phyloP scores from a whole-genome alignment of 306 rosid species.

The Rosa persica region DNA sequence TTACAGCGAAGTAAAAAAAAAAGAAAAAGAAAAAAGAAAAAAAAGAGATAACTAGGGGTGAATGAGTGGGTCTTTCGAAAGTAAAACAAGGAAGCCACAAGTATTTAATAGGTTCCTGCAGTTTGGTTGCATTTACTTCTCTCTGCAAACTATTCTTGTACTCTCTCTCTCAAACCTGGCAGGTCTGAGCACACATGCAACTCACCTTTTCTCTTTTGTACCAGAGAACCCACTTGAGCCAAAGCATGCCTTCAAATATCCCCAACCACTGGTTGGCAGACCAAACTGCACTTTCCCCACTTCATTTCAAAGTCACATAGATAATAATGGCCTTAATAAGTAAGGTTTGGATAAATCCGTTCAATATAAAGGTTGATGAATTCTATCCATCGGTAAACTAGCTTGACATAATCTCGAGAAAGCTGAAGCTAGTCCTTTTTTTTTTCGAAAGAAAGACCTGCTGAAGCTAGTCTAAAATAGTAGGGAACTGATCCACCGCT shows the following conservation, averaged over 20 bases:
- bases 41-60: neutral
- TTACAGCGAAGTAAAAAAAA: neutral
- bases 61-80: neutral
- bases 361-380: no score
- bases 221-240: conserved; percentile 26
- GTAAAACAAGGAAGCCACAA: conserved; percentile 9
- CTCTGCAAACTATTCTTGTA: conserved; percentile 28
- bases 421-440: no score
- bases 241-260: conserved; percentile 7
- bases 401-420: no score
- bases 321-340: no score
- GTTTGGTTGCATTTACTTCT: conserved; percentile 41
- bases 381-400: no score
- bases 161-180: conserved; percentile 12
- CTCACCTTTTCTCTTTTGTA: conserved; percentile 8
- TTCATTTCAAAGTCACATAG: neutral
- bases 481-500: no score
- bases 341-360: no score
- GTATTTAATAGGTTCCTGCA: conserved; percentile 24
- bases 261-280: conserved; percentile 8
- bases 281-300: neutral
- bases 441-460: no score
- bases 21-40: neutral
- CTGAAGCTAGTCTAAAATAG: no score
- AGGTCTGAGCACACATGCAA: conserved; percentile 31